Evolutionary conservation across 345 rosid genomes (phyloP).

Genomic region (Dovyalis caffra): DNA sequence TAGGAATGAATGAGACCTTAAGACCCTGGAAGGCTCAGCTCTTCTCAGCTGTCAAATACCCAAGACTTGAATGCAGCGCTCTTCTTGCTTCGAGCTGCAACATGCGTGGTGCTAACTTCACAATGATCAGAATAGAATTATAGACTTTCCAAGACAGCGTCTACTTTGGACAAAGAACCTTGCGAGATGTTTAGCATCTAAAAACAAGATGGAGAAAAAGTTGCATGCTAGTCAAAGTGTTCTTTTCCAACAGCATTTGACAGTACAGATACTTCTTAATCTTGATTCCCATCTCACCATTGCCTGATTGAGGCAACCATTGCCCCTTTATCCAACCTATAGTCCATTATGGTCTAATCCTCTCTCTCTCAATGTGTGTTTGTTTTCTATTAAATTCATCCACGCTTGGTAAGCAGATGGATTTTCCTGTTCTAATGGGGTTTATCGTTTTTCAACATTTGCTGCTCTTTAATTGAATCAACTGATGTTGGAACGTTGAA

Average conservation of each 20-base stretch:
- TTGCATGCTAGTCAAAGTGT: not conserved
- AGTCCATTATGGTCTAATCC: too few species aligned
- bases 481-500: too few species aligned
- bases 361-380: too few species aligned
- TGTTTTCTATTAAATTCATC: not conserved
- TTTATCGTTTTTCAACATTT: not conserved
- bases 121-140: not conserved
- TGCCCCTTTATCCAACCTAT: not conserved
- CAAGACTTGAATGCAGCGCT: not conserved
- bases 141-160: not conserved
- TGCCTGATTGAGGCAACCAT: not conserved
- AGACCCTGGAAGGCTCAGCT: not conserved
- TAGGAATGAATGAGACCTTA: not conserved
- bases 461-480: constrained; percentile 1
- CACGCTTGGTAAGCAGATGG: too few species aligned
- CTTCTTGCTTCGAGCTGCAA: not conserved
- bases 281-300: not conserved
- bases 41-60: not conserved
- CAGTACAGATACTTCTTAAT: not conserved
- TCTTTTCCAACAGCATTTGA: constrained; percentile 5
- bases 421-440: too few species aligned
- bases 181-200: not conserved
- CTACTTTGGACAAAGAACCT: not conserved
- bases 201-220: not conserved
- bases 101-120: not conserved